A percentile compares a stretch with the other conserved stretches of the same genome.
Evolutionary conservation across 2,329 filamentous ascomycete species (phyloP).

Genomic region (Gyromitra esculenta): DNA sequence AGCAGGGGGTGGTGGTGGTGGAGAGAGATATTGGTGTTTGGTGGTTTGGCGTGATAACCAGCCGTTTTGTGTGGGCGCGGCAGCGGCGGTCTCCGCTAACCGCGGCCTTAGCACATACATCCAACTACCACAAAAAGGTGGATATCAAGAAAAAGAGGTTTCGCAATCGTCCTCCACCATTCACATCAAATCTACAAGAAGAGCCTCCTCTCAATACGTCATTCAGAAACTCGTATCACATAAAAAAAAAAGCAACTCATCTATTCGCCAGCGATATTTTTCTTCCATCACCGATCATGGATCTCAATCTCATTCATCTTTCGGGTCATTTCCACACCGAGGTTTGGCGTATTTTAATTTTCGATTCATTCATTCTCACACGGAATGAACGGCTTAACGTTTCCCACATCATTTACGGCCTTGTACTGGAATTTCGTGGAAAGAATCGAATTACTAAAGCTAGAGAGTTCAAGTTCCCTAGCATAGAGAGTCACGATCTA

Average conservation of each 20-base stretch:
- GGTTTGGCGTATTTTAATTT: not conserved
- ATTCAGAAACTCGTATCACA: not conserved
- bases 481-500: not conserved
- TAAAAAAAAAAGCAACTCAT: not conserved
- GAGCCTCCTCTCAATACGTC: not conserved
- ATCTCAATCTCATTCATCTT: not conserved
- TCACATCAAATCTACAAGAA: not conserved
- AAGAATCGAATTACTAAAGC: not conserved
- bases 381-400: no score
- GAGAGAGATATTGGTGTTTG: constrained; percentile 9
- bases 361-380: no score
- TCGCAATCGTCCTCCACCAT: not conserved
- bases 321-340: not conserved
- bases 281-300: not conserved
- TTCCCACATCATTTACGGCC: no score
- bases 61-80: not conserved
- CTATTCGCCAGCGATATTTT: not conserved
- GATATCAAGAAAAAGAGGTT: not conserved
- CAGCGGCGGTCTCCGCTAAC: not conserved
- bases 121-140: not conserved
- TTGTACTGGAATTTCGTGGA: no score
- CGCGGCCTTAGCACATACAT: not conserved
- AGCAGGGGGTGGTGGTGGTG: constrained; percentile 14
- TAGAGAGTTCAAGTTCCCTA: not conserved
- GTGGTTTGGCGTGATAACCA: constrained; percentile 1